Percentiles rank a stretch among this genome's conserved stretches.
These are phyloP conservation scores for Paulownia fortunei DNA, from an alignment of 257 asterid species.

Conservation along the genomic window DNA sequence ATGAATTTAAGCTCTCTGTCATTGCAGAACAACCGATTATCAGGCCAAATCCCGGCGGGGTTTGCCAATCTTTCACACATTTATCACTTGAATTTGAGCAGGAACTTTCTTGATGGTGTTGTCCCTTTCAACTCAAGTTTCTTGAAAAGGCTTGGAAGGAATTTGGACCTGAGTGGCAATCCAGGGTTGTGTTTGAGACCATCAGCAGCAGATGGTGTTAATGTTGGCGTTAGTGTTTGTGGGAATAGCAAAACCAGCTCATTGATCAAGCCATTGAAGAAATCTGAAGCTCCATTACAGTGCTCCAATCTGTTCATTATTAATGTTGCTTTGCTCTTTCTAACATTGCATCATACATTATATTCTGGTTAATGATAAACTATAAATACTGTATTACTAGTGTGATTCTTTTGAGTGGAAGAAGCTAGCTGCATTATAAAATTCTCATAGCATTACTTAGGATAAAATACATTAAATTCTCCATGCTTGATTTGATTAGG, in stretches of 20 bases:
- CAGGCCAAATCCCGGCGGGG: slow-evolving; percentile 66
- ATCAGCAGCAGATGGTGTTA: slow-evolving; percentile 36
- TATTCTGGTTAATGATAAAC: slow-evolving; percentile 24
- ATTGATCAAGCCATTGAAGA: slow-evolving; percentile 45
- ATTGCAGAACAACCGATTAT: slow-evolving; percentile 66
- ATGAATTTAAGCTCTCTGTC: slow-evolving; percentile 68
- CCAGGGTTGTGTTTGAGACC: slow-evolving; percentile 71
- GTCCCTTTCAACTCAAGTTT: slow-evolving; percentile 77
- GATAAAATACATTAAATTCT: background rate
- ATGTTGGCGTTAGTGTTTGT: slow-evolving; percentile 55
- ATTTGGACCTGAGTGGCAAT: slow-evolving; percentile 83
- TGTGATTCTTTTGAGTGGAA: background rate
- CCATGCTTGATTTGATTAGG: background rate
- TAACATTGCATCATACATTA: slow-evolving; percentile 33
- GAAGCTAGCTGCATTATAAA: background rate
- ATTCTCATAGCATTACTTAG: background rate
- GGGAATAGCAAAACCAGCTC: slow-evolving; percentile 52
- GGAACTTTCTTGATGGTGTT: slow-evolving; percentile 68
- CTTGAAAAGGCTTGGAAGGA: slow-evolving; percentile 73
- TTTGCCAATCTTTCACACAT: slow-evolving; percentile 57
- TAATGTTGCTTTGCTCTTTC: slow-evolving; percentile 32
- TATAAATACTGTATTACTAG: background rate
- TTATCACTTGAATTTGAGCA: slow-evolving; percentile 82
- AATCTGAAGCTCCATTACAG: slow-evolving; percentile 48
- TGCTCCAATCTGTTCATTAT: slow-evolving; percentile 28